Percentiles rank a stretch among this genome's conserved stretches.
phyloP scores from a whole-genome alignment of 176 grass and related monocot genomes.

The Aegilops bicornis region DNA sequence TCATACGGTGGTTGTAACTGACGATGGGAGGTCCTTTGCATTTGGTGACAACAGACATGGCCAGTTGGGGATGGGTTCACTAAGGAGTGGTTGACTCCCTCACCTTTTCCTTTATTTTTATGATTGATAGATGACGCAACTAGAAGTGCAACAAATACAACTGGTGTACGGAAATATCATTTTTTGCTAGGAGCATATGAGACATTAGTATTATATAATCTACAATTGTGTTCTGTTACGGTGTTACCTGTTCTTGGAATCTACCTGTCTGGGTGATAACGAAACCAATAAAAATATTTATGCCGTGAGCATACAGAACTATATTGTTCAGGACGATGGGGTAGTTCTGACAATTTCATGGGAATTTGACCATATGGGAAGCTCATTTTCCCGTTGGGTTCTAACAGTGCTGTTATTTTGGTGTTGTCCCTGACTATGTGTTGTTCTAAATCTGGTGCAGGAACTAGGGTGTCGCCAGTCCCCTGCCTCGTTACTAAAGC shows the following conservation, averaged over 20 bases:
- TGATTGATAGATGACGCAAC: neutral
- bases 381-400: neutral
- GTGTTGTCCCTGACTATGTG: neutral
- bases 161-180: neutral
- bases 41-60: constrained; percentile 92
- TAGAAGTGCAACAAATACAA: neutral
- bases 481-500: constrained; percentile 71
- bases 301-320: neutral
- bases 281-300: neutral
- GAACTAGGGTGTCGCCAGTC: constrained; percentile 64
- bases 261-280: neutral
- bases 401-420: constrained; percentile 11
- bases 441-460: constrained; percentile 53
- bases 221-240: neutral
- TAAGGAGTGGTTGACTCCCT: constrained; percentile 56
- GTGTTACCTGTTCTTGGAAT: neutral
- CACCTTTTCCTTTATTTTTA: neutral
- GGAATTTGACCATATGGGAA: neutral
- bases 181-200: neutral
- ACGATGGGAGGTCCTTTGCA: constrained; percentile 76
- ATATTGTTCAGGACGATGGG: neutral
- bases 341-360: neutral
- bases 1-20: constrained; percentile 81
- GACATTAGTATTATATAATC: neutral
- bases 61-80: constrained; percentile 76